Base-by-base conservation (phyloP, 805 yeast genomes). In the Metschnikowia shivogae region DNA sequence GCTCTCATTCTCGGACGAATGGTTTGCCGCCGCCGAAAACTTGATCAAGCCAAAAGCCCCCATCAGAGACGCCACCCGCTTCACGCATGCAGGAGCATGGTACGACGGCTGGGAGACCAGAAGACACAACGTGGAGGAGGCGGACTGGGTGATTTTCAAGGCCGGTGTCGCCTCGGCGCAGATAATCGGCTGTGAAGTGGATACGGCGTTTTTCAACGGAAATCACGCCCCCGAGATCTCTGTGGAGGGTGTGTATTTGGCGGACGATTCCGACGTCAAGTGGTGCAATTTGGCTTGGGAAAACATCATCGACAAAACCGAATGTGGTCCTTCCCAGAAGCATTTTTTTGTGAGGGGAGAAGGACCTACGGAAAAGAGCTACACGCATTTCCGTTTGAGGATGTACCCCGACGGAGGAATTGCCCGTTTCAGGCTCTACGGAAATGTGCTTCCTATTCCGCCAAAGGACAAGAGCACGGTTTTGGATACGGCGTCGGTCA, bases 381-480 rank as follows among this genome's bases (percentile, higher is more conserved):
- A 78, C 69, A 86, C 93, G 27, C 93, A 89, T 61, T 84, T 84
- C 33, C 78, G 90, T 57, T 75, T 92, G 61, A 82, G 82, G 69
- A 89, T 89, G 96, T 92, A 85, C 67, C 98, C 99, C 22, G 98
- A 92, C 64, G 99, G 99, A 43, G 99, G 99, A 24, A 90, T 92
- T 66, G 96, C 97, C 8, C 78, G 99, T 53, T 90, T 92, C 73
- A 78, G 96, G 62, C 73, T 89, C 39, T 92, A 85, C 62, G 99
- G 98, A 17, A 70, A 76, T 33, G 96, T 90, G 9, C 71, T 80
- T 6, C 89, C 96, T n/a, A 75, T 83, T 35, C 67, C 77, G 42
- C 81, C 88, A 10, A 61, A 61, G 32, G 81, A 77, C 52, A 49
- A 56, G 19, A 24, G 42, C 33, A 63, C 72, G 22, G 69, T 72